Evolutionary conservation across 306 rosid species (phyloP), one percentile per base, ranked within the genome.

Genomic region (Quillaja saponaria): DNA sequence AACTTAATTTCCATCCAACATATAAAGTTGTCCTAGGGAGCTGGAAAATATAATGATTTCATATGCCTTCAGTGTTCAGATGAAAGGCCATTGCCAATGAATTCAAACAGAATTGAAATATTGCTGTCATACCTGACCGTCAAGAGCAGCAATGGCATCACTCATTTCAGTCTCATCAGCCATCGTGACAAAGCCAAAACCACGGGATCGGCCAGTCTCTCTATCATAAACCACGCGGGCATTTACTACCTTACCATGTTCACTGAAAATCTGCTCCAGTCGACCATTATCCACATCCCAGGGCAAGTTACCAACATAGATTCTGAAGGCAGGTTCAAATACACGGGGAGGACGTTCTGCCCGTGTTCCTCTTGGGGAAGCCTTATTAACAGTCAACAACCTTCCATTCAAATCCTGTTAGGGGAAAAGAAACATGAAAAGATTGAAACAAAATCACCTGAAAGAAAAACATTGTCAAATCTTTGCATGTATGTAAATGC

Each of bases 141-240:
- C 96, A 34, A 92, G 83, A 47, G 95, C 99, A 67, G 85, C 87
- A 76, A 92, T 84, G 70, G 96, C 96, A 55, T 80, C 89, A 64
- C 86, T 85, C 89, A 81, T 72, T 46, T 82, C 99, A 31, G 76
- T 52, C 66, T 86, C 99, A 52, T 68, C 74, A 53, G 90, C 49
- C 94, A 92, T 81, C 50, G 86, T 77, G 45, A 92, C 99, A 67
- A 92, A 89, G 69, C 94, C 99, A 78, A 92, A 92, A 41, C 99
- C 99, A 34, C 99, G 99, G 6, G 99, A 92, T 46, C 99, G 87
- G 58, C 96, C 90, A 10, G 84, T 88, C 38, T 92, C 98, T 67
- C 95, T 76, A 81, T 92, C 98, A 21, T 16, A 84, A 61, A 92
- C 81, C 46, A 92, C 74, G 35, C 94, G 87, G 6, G 95, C 98